phyloP scores from a whole-genome alignment of 192 early-diverging fungal genomes.

The Coemansia sp. region DNA sequence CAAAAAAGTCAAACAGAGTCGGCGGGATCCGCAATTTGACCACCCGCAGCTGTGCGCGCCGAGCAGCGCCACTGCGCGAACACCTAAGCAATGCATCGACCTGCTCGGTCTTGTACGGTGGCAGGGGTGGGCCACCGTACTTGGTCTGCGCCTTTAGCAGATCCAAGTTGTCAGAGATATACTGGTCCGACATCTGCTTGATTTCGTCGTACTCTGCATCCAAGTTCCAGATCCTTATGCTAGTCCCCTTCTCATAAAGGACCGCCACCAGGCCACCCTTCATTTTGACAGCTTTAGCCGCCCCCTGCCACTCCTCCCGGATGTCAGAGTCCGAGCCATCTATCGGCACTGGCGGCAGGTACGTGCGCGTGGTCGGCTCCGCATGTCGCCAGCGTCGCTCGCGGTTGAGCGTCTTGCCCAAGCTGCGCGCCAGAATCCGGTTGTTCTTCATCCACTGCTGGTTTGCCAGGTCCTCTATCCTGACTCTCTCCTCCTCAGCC shows the following conservation, averaged over 20 bases:
- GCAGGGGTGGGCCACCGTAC: conserved; percentile 23
- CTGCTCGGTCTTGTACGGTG: conserved; percentile 19
- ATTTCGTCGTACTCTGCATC: conserved; percentile 20
- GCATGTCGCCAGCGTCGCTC: conserved; percentile 28
- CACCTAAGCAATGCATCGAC: conserved; percentile 17
- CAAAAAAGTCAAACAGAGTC: conserved; percentile 38
- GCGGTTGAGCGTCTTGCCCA: conserved; percentile 45
- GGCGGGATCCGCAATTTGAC: conserved; percentile 20
- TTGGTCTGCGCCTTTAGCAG: conserved; percentile 26
- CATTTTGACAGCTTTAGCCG: conserved; percentile 31
- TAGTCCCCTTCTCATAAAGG: conserved; percentile 14
- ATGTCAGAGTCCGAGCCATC: conserved; percentile 40
- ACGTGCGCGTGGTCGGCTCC: conserved; percentile 24
- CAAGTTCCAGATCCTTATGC: conserved; percentile 31
- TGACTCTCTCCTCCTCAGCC: background rate
- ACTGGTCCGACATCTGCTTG: conserved; percentile 17
- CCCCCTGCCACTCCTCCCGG: conserved; percentile 38
- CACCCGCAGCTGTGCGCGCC: conserved; percentile 1
- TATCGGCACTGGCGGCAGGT: conserved; percentile 43
- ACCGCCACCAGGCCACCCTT: conserved; percentile 38
- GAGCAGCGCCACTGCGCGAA: conserved; percentile 13
- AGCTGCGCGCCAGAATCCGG: conserved; percentile 17
- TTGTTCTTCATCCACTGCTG: conserved; percentile 43
- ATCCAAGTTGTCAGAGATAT: conserved; percentile 20
- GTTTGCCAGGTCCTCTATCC: conserved; percentile 30